Percentiles rank a stretch among this genome's conserved stretches.
These are phyloP conservation scores for Diaporthe capsici DNA, from an alignment of 2,329 filamentous ascomycete species.

Conservation along the genomic window DNA sequence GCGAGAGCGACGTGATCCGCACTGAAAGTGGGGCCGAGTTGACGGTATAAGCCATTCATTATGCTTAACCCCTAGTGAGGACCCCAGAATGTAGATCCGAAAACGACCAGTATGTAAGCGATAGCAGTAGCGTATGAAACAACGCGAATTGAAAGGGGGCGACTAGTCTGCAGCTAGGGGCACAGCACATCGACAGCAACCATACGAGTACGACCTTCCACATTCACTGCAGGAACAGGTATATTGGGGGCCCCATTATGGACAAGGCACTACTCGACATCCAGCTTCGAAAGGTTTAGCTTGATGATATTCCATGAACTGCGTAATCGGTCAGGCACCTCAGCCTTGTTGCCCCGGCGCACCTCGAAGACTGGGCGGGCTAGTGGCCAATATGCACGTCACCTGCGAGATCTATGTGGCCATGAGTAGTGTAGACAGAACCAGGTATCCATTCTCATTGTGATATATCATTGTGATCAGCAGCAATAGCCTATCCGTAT, in stretches of 20 bases:
- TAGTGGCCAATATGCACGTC: slow-evolving; percentile 26
- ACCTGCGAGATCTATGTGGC: not conserved
- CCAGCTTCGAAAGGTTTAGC: slow-evolving; percentile 1
- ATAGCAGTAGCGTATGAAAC: not conserved
- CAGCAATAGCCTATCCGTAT: not conserved
- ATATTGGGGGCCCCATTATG: slow-evolving; percentile 1
- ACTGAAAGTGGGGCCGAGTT: not conserved
- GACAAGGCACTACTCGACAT: not conserved
- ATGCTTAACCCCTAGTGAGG: slow-evolving; percentile 16
- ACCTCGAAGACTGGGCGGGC: not conserved
- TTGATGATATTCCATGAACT: not conserved
- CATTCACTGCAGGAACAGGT: slow-evolving; percentile 5
- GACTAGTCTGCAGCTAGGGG: slow-evolving; percentile 13
- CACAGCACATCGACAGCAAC: not conserved
- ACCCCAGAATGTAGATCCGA: not conserved
- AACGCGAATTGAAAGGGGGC: not conserved
- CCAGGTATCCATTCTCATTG: not conserved
- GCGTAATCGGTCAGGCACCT: not conserved
- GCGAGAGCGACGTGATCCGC: slow-evolving; percentile 14
- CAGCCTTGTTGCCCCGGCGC: not conserved
- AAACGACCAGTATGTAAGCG: slow-evolving; percentile 7
- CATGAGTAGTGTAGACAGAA: not conserved
- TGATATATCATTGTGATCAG: not conserved
- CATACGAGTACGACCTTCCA: slow-evolving; percentile 2
- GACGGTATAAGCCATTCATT: not conserved